A percentile compares a stretch with the other conserved stretches of the same genome.
Evolutionary conservation across 2,329 filamentous ascomycete species (phyloP).

Genomic region (Leptodontidium sp.): DNA sequence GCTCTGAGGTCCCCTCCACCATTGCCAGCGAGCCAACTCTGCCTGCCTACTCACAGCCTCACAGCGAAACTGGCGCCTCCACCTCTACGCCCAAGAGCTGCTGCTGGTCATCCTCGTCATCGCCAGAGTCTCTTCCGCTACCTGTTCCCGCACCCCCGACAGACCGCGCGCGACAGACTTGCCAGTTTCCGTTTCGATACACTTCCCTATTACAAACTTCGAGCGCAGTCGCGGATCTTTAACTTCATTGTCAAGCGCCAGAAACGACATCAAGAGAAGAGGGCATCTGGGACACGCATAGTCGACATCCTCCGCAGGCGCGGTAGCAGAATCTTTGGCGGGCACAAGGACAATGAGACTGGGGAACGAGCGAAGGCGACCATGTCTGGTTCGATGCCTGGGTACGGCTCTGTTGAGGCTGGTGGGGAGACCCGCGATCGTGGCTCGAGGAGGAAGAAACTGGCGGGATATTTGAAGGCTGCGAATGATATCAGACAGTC

Average conservation of each 20-base stretch:
- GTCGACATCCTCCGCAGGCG: constrained; percentile 42
- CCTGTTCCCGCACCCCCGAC: constrained; percentile 70
- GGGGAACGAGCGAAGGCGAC: constrained; percentile 39
- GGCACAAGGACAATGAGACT: constrained; percentile 49
- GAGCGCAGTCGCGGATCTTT: constrained; percentile 80
- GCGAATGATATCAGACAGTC: constrained; percentile 76
- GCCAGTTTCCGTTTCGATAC: constrained; percentile 78
- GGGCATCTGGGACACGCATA: constrained; percentile 46
- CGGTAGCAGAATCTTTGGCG: constrained; percentile 46
- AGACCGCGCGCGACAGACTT: constrained; percentile 71
- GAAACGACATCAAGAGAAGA: constrained; percentile 58
- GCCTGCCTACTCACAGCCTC: constrained; percentile 14
- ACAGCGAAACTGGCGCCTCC: constrained; percentile 43
- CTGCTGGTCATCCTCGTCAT: constrained; percentile 49
- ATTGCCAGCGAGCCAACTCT: neutral
- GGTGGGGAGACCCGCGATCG: constrained; percentile 57
- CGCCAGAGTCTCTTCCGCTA: constrained; percentile 65
- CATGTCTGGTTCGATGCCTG: constrained; percentile 47
- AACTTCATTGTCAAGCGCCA: constrained; percentile 74
- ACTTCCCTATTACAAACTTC: constrained; percentile 73
- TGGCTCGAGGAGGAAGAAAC: constrained; percentile 78
- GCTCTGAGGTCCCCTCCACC: neutral
- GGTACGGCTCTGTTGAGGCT: constrained; percentile 43
- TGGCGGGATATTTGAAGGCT: constrained; percentile 76
- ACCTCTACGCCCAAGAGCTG: constrained; percentile 37